Evolutionary conservation across 257 asterid genomes (phyloP).

Genomic region (Asclepias syriaca): DNA sequence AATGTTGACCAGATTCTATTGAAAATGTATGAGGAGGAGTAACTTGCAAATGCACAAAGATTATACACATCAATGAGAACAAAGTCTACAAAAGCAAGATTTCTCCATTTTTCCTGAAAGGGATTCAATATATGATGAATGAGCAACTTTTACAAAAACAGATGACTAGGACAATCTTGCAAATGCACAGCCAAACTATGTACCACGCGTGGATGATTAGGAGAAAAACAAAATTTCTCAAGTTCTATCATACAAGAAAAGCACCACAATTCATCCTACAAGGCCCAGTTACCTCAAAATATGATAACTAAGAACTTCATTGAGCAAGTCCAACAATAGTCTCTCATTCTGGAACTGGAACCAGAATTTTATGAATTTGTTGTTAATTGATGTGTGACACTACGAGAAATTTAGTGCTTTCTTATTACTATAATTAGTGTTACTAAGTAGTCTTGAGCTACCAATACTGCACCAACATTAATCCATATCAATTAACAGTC

Average conservation of each 20-base stretch:
- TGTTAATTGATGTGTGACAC: not conserved
- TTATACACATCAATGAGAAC: not conserved
- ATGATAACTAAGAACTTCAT: not conserved
- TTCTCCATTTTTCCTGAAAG: not conserved
- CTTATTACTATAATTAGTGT: not conserved
- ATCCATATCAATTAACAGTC: constrained; percentile 7
- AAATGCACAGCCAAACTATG: not conserved
- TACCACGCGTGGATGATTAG: not conserved
- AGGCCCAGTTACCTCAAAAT: not conserved
- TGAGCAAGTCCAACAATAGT: not conserved
- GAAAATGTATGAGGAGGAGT: not conserved
- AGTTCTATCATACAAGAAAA: not conserved
- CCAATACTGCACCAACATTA: not conserved
- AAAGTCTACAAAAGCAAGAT: not conserved
- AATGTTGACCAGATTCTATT: not conserved
- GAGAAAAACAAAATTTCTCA: not conserved
- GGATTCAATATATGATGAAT: not conserved
- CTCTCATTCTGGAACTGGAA: not conserved
- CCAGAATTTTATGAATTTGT: not conserved
- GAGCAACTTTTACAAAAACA: not conserved
- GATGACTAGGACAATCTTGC: not conserved
- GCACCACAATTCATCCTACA: not conserved
- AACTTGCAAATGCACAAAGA: not conserved
- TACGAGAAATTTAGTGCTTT: not conserved
- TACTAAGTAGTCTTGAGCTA: no score